phyloP scores from a whole-genome alignment of 2,329 filamentous ascomycete species.

The Ophidiomyces ophidiicola region DNA sequence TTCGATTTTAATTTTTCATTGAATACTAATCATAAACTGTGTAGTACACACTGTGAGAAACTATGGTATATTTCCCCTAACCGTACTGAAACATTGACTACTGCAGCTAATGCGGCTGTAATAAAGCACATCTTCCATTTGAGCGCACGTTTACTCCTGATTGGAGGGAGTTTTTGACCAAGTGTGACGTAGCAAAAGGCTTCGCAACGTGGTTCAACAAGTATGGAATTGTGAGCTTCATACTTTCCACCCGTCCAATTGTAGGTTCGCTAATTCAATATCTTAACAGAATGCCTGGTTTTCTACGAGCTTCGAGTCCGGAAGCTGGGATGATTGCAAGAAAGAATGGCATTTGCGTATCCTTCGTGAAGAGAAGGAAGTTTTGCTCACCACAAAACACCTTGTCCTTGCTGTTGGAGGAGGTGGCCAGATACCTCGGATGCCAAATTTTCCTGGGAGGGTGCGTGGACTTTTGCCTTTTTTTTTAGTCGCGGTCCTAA shows the following conservation, averaged over 20 bases:
- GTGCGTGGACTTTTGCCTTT: slow-evolving; percentile 2
- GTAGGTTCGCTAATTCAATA: slow-evolving; percentile 11
- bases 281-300: slow-evolving; percentile 27
- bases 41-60: slow-evolving; percentile 16
- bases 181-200: slow-evolving; percentile 17
- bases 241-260: neutral
- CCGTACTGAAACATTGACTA: neutral
- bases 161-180: slow-evolving; percentile 18
- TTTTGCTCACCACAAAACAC: slow-evolving; percentile 18
- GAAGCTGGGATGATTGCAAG: slow-evolving; percentile 28
- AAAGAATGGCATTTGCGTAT: slow-evolving; percentile 30
- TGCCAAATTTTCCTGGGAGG: slow-evolving; percentile 16
- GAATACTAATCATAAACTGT: slow-evolving; percentile 18
- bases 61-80: slow-evolving; percentile 4
- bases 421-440: slow-evolving; percentile 22
- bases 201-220: slow-evolving; percentile 18
- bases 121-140: slow-evolving; percentile 20
- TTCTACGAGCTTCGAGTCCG: slow-evolving; percentile 27
- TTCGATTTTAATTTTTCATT: neutral
- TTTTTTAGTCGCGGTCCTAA: neutral
- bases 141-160: slow-evolving; percentile 19
- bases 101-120: neutral
- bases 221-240: slow-evolving; percentile 19
- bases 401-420: slow-evolving; percentile 26
- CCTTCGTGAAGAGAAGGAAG: slow-evolving; percentile 17